Conservation (phyloP, 768 basidiomycete genomes). For the Vararia minispora region DNA sequence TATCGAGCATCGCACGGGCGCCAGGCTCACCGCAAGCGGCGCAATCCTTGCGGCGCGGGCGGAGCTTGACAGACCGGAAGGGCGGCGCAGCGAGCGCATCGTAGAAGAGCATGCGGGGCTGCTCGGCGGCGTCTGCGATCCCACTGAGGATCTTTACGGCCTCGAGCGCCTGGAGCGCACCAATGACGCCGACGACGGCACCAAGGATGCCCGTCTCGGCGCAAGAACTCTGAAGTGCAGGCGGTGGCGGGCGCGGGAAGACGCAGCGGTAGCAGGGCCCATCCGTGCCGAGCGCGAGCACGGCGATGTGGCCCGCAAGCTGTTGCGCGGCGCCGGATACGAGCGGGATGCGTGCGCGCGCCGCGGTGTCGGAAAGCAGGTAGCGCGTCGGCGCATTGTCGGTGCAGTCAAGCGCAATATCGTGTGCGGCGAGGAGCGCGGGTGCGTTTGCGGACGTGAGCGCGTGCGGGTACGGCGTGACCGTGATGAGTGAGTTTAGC, state of each 20-base stretch:
- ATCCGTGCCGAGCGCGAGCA: constrained; percentile 54
- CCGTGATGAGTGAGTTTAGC: constrained; percentile 56
- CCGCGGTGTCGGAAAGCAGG: constrained; percentile 79
- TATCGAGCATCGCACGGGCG: constrained; percentile 36
- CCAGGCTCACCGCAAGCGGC: constrained; percentile 57
- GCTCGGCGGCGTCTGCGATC: constrained; percentile 38
- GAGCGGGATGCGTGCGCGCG: constrained; percentile 65
- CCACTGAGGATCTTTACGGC: constrained; percentile 70
- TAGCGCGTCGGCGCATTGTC: constrained; percentile 91
- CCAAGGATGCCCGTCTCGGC: constrained; percentile 87
- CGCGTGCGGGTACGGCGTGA: constrained; percentile 43
- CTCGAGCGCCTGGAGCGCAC: constrained; percentile 83
- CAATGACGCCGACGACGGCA: constrained; percentile 81
- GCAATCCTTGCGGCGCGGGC: constrained; percentile 60
- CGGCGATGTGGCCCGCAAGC: constrained; percentile 71
- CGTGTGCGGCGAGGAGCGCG: constrained; percentile 47
- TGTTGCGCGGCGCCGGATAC: constrained; percentile 90
- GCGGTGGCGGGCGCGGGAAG: constrained; percentile 71
- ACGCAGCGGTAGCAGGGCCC: constrained; percentile 94
- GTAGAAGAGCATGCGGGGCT: constrained; percentile 60
- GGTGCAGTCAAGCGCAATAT: constrained; percentile 86
- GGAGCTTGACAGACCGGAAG: constrained; percentile 78
- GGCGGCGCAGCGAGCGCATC: constrained; percentile 59
- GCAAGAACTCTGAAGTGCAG: constrained; percentile 59
- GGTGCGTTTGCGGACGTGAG: constrained; percentile 56